Evolutionary conservation across 2,329 filamentous ascomycete genomes (phyloP), one percentile per base, ranked within the genome.

Genomic region (Fusarium dlaminii): DNA sequence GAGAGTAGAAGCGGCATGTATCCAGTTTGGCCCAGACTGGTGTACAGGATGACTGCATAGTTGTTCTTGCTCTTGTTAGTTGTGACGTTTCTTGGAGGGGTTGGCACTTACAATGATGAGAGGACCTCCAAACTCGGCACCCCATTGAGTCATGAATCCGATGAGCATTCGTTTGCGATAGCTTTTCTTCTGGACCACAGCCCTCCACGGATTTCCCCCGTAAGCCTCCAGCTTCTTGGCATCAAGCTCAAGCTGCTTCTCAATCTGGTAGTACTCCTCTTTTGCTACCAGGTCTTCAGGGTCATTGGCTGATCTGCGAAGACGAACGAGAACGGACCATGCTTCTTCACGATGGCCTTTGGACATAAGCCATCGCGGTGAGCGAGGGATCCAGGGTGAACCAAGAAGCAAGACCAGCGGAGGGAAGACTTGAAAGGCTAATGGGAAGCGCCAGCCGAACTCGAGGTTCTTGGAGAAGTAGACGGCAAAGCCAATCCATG

Each of bases 61-160:
- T 83, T 84, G 72, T 87, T 87, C 85, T 86, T 32, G 8, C 1
- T 0, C 1, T 0, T 2, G 49, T 72, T 14, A 72, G 55, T 13
- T 4, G 8, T 2, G 15, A 20, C 5, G 2, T 3, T 5, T 7
- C 0, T 2, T 10, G 1, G 0, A 2, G 6, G 3, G 6, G 4
- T 1, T 6, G 0, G 6, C 0, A 82, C 85, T 77, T 63, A 86
- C 85, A 62, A 88, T 87, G 22, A 88, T 85, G 2, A 88, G 80
- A 17, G 86, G 85, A 0, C 86, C 86, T n/a, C 83, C 85, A 74
- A 87, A 88, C 60, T 88, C 86, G 5, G 86, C 86, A 29, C 86
- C 86, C 85, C 86, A 88, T 71, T 87, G 86, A 0, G 86, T 88
- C 40, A 88, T 77, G 68, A 88, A 88, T 0, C 86, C 86, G 46